phyloP scores from a whole-genome alignment of 108 stramenopile species.

The Cyclotella cryptica region DNA sequence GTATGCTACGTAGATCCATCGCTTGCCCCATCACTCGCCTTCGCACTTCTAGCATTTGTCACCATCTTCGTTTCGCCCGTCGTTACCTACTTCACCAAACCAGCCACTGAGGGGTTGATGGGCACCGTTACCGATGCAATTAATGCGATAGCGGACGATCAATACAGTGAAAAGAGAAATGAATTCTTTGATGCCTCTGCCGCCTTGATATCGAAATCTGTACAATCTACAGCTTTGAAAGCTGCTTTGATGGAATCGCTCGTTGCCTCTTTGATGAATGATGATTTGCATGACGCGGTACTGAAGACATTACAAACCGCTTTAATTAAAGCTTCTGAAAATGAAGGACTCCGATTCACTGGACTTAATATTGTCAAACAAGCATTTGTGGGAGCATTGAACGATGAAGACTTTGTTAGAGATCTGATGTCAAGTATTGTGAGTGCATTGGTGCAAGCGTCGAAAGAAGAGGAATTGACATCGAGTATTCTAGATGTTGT shows the following conservation, averaged over 20 bases:
- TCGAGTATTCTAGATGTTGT: conserved; percentile 24
- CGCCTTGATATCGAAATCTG: conserved; percentile 21
- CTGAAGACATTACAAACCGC: conserved; percentile 29
- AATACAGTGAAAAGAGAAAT: conserved; percentile 21
- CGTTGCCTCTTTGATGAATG: conserved; percentile 22
- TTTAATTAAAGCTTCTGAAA: conserved; percentile 31
- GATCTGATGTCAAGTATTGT: conserved; percentile 39
- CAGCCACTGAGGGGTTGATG: conserved; percentile 22
- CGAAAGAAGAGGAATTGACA: conserved; percentile 35
- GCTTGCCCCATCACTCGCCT: conserved; percentile 22
- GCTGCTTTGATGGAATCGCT: conserved; percentile 27
- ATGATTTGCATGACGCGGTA: conserved; percentile 27
- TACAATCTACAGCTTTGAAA: conserved; percentile 21
- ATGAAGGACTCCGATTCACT: conserved; percentile 16
- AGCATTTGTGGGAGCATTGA: conserved; percentile 31
- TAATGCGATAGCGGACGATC: conserved; percentile 24
- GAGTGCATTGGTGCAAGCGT: conserved; percentile 29
- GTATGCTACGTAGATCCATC: conserved; percentile 19
- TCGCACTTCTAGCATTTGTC: conserved; percentile 17
- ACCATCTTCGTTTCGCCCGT: conserved; percentile 29
- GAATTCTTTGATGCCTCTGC: conserved; percentile 28
- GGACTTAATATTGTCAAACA: conserved; percentile 6
- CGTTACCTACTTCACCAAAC: conserved; percentile 17
- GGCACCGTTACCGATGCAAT: conserved; percentile 18
- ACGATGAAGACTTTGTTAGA: conserved; percentile 33